Percentiles rank a stretch among this genome's conserved stretches.
phyloP scores from a whole-genome alignment of 2,329 filamentous ascomycete genomes.

The Domatiomyces catenatus region DNA sequence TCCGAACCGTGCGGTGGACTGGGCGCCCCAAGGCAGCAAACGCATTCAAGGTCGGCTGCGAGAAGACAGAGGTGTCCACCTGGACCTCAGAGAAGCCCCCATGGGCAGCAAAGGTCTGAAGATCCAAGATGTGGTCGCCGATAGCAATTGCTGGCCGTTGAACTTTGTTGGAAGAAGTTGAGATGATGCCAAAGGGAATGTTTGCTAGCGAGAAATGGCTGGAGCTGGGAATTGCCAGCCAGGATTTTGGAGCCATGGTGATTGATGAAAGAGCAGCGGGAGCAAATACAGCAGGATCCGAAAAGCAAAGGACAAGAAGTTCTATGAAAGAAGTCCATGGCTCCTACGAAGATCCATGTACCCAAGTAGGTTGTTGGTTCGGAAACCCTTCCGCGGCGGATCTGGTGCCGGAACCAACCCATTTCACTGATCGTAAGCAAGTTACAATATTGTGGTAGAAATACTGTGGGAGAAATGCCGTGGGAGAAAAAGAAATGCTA shows the following conservation, averaged over 20 bases:
- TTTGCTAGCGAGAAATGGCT: constrained; percentile 64
- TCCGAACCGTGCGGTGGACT: constrained; percentile 52
- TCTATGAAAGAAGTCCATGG: too few species aligned
- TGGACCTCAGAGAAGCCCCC: constrained; percentile 46
- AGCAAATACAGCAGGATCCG: not conserved
- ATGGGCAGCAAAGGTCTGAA: constrained; percentile 44
- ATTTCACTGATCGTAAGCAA: too few species aligned
- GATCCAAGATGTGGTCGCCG: constrained; percentile 55
- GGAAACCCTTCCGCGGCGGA: not conserved
- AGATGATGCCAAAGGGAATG: constrained; percentile 72
- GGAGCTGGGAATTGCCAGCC: constrained; percentile 43
- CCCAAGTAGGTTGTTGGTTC: too few species aligned
- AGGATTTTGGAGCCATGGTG: constrained; percentile 32
- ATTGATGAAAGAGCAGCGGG: not conserved
- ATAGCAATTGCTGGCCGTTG: constrained; percentile 57
- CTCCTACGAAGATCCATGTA: too few species aligned
- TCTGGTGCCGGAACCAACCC: not conserved
- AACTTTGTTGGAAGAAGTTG: constrained; percentile 39
- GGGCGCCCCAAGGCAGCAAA: constrained; percentile 59
- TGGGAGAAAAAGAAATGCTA: too few species aligned
- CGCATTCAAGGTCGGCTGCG: constrained; percentile 50
- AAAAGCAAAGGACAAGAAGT: not conserved
- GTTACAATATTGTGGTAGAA: too few species aligned
- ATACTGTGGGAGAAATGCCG: too few species aligned
- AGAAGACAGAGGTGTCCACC: constrained; percentile 46